phyloP scores from a whole-genome alignment of 1,284 basidiomycete species.

The Cryptococcus sp. region DNA sequence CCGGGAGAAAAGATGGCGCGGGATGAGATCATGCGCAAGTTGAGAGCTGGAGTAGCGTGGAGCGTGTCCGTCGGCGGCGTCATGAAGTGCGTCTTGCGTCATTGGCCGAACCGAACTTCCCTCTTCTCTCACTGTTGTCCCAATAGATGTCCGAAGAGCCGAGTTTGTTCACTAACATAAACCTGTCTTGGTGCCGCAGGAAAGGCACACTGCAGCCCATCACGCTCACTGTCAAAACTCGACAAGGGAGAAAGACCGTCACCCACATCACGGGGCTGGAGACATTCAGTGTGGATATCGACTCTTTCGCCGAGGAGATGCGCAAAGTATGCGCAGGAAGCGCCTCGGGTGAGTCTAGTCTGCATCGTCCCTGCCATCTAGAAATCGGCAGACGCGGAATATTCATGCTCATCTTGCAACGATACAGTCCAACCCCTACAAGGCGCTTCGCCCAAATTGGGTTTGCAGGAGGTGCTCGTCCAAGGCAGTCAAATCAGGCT shows the following conservation, averaged over 20 bases:
- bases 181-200: constrained; percentile 55
- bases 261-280: constrained; percentile 79
- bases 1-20: constrained; percentile 64
- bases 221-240: constrained; percentile 66
- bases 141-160: neutral
- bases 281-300: constrained; percentile 67
- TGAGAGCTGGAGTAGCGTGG: constrained; percentile 40
- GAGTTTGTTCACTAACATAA: neutral
- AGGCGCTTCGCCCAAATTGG: constrained; percentile 48
- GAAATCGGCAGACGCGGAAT: too few relatives aligned
- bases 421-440: constrained; percentile 44
- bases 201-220: constrained; percentile 74
- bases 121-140: too few relatives aligned
- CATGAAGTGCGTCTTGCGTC: constrained; percentile 36
- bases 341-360: constrained; percentile 63
- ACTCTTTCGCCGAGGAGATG: constrained; percentile 76
- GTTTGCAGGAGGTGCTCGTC: constrained; percentile 67
- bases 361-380: too few relatives aligned
- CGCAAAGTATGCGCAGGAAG: constrained; percentile 73
- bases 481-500: constrained; percentile 75
- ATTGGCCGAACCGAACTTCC: too few relatives aligned
- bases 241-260: constrained; percentile 73
- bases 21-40: constrained; percentile 63
- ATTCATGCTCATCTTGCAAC: neutral
- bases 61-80: constrained; percentile 41